Percentiles rank a stretch among this genome's conserved stretches.
phyloP scores from a whole-genome alignment of 2,329 filamentous ascomycete species.

The Colletotrichum tanaceti region DNA sequence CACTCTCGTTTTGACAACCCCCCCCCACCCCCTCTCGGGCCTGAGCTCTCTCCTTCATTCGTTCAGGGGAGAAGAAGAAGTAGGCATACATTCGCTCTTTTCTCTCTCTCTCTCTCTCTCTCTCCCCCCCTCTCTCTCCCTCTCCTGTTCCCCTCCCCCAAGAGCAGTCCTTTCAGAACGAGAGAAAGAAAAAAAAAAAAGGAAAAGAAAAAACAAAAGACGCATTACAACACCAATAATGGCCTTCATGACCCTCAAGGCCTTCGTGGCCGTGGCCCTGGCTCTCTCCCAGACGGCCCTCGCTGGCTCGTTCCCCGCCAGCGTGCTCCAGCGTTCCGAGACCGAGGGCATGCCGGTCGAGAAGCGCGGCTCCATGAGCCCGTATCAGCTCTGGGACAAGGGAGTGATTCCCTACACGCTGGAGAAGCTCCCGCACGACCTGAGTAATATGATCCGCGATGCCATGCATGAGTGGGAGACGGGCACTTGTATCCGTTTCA shows the following conservation, averaged over 20 bases:
- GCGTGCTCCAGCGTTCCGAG: conserved; percentile 14
- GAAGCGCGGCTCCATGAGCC: conserved; percentile 14
- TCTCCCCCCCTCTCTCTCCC: too few relatives aligned
- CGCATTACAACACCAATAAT: too few relatives aligned
- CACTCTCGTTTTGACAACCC: too few relatives aligned
- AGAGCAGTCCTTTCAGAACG: not conserved
- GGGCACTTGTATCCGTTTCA: conserved; percentile 20
- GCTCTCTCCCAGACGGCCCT: conserved; percentile 8
- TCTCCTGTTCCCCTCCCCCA: too few relatives aligned
- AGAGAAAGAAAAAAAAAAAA: not conserved
- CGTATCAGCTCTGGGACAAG: not conserved
- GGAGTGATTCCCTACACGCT: conserved; percentile 15
- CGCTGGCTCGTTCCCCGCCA: not conserved
- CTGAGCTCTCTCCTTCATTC: not conserved
- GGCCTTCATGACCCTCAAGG: not conserved
- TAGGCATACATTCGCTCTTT: too few relatives aligned
- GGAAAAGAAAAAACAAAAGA: not conserved
- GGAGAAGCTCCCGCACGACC: conserved; percentile 16
- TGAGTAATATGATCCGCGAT: too few relatives aligned
- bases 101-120: too few relatives aligned
- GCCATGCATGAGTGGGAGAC: conserved; percentile 25
- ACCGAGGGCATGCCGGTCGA: conserved; percentile 17
- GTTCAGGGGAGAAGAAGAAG: too few relatives aligned
- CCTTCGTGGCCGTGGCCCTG: conserved; percentile 9
- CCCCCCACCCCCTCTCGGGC: too few relatives aligned